Evolutionary conservation across 345 rosid genomes (phyloP).

Genomic region (Triadica sebifera): DNA sequence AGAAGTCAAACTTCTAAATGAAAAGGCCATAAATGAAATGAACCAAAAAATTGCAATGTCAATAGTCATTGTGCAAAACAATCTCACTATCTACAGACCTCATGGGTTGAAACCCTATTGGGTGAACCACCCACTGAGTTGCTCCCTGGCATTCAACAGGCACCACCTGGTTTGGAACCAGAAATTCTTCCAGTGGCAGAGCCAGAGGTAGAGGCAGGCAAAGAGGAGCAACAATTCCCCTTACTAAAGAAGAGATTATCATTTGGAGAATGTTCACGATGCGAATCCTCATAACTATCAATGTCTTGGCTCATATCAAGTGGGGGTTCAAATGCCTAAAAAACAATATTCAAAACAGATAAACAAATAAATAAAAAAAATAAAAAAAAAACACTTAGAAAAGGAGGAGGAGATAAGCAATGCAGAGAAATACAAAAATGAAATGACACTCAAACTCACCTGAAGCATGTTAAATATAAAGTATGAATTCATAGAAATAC

Average conservation of each 20-base stretch:
- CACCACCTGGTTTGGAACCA: constrained; percentile 28
- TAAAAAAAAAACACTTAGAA: background rate
- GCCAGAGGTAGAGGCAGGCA: constrained; percentile 38
- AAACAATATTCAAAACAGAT: too few relatives aligned
- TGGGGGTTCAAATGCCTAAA: constrained; percentile 99
- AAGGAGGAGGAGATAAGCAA: background rate
- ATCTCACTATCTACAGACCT: constrained; percentile 35
- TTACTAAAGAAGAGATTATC: constrained; percentile 44
- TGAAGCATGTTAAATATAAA: constrained; percentile 88
- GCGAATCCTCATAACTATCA: constrained; percentile 47
- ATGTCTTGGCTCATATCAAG: constrained; percentile 80
- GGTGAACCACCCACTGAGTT: constrained; percentile 22
- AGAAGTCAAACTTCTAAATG: constrained; percentile 47
- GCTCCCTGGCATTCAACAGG: constrained; percentile 28
- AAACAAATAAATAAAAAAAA: too few relatives aligned
- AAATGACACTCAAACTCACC: constrained; percentile 42
- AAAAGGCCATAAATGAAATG: constrained; percentile 26
- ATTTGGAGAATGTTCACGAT: constrained; percentile 39
- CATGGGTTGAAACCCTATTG: constrained; percentile 21
- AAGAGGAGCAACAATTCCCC: constrained; percentile 41
- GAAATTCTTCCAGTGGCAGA: constrained; percentile 42
- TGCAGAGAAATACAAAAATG: background rate
- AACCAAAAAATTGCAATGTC: constrained; percentile 14
- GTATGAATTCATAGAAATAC: constrained; percentile 69
- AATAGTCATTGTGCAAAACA: constrained; percentile 12